Evolutionary conservation across 2,329 filamentous ascomycete species (phyloP).

Genomic region (Penicillium decumbens): DNA sequence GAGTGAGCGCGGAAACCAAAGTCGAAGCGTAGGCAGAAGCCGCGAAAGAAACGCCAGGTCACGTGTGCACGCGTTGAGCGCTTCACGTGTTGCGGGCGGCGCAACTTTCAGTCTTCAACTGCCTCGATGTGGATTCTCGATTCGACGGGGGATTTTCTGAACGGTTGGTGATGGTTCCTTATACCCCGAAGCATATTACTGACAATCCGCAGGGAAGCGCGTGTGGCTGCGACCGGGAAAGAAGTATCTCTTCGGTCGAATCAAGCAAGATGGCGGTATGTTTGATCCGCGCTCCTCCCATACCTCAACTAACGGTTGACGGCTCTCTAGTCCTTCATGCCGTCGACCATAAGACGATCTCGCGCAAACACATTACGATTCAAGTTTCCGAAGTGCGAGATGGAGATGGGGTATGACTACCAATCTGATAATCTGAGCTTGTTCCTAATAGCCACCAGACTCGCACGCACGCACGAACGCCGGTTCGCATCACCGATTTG

Average conservation of each 20-base stretch:
- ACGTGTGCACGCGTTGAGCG: slow-evolving; percentile 36
- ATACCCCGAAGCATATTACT: slow-evolving; percentile 34
- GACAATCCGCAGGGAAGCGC: slow-evolving; percentile 54
- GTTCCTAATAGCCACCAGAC: slow-evolving; percentile 44
- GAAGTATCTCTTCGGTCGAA: slow-evolving; percentile 79
- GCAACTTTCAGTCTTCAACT: slow-evolving; percentile 5
- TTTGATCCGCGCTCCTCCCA: slow-evolving; percentile 1
- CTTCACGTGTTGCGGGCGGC: slow-evolving; percentile 14
- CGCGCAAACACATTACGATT: slow-evolving; percentile 80
- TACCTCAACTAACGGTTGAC: background rate
- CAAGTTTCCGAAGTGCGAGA: slow-evolving; percentile 61
- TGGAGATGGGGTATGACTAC: slow-evolving; percentile 59
- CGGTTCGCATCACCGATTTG: slow-evolving; percentile 69
- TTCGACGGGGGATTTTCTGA: slow-evolving; percentile 47
- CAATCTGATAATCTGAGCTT: background rate
- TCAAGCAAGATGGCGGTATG: slow-evolving; percentile 58
- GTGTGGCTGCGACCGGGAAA: slow-evolving; percentile 84
- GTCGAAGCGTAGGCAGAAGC: slow-evolving; percentile 24
- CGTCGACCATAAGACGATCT: slow-evolving; percentile 77
- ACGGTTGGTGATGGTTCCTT: slow-evolving; percentile 29
- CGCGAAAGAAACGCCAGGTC: slow-evolving; percentile 22
- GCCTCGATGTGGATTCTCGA: slow-evolving; percentile 61
- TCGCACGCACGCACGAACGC: slow-evolving; percentile 61
- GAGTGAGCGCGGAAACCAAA: background rate
- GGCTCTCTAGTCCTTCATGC: slow-evolving; percentile 56